Evolutionary conservation across 1,284 basidiomycete species (phyloP).

Genomic region (Lentinula novae-zelandiae): DNA sequence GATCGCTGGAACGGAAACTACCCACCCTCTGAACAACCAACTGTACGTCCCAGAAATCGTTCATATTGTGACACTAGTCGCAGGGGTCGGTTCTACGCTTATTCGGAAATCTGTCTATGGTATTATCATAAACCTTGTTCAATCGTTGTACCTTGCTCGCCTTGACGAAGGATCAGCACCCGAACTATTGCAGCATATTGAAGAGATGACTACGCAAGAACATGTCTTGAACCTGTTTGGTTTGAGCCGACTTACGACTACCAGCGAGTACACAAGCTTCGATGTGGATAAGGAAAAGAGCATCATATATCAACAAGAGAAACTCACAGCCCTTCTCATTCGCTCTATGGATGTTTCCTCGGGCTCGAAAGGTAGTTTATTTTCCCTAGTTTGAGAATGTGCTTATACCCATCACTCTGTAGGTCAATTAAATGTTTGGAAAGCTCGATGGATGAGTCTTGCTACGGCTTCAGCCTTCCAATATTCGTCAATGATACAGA

Average conservation of each 20-base stretch:
- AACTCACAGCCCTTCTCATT: constrained; percentile 62
- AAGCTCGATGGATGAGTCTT: constrained; percentile 90
- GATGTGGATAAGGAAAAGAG: constrained; percentile 54
- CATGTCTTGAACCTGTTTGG: constrained; percentile 74
- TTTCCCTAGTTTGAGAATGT: neutral
- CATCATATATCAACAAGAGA: constrained; percentile 64
- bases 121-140: constrained; percentile 76
- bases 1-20: constrained; percentile 66
- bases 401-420: constrained; percentile 3
- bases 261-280: constrained; percentile 59
- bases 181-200: constrained; percentile 59
- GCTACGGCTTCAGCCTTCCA: constrained; percentile 94
- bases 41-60: constrained; percentile 81
- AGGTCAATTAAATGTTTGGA: constrained; percentile 91
- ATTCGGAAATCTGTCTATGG: constrained; percentile 82
- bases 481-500: constrained; percentile 85
- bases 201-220: constrained; percentile 52
- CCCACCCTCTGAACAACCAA: constrained; percentile 62
- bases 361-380: constrained; percentile 58
- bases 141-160: constrained; percentile 62
- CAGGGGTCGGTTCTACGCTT: constrained; percentile 68
- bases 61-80: constrained; percentile 73
- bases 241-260: constrained; percentile 52
- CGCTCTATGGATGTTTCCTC: constrained; percentile 65
- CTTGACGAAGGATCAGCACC: constrained; percentile 55